Evolutionary conservation across 1,139 yeast genomes (phyloP).

Genomic region (Zygosaccharomyces sapae): DNA sequence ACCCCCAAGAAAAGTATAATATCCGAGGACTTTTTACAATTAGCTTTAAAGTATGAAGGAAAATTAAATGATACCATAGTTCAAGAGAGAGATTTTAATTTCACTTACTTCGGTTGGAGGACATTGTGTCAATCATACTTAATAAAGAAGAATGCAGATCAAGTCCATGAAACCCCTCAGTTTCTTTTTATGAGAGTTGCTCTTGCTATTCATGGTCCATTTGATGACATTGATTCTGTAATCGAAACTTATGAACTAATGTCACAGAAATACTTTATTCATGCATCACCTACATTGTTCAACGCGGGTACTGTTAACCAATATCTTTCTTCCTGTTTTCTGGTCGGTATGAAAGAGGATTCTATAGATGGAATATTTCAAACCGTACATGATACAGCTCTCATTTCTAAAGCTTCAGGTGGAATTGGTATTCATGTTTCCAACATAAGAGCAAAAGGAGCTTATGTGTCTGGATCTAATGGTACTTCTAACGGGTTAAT

Average conservation of each 20-base stretch:
- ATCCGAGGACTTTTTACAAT: constrained; percentile 58
- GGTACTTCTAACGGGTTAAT: constrained; percentile 88
- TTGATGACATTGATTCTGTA: constrained; percentile 58
- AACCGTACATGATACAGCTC: constrained; percentile 78
- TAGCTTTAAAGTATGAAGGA: constrained; percentile 57
- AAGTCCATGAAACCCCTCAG: constrained; percentile 84
- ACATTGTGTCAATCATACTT: constrained; percentile 81
- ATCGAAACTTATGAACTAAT: constrained; percentile 76
- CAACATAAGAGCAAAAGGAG: constrained; percentile 77
- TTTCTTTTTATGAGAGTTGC: constrained; percentile 87
- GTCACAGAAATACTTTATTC: constrained; percentile 80
- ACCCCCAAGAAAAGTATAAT: constrained; percentile 70
- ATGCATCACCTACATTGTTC: constrained; percentile 85
- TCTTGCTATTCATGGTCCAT: constrained; percentile 70
- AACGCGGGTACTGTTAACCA: constrained; percentile 85
- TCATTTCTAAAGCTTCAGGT: constrained; percentile 86
- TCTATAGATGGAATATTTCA: constrained; percentile 88
- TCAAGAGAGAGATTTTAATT: constrained; percentile 72
- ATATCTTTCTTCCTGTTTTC: constrained; percentile 83
- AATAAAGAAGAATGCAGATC: constrained; percentile 54
- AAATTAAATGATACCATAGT: constrained; percentile 71
- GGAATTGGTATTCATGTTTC: constrained; percentile 85
- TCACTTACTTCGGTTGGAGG: constrained; percentile 81
- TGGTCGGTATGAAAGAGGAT: constrained; percentile 81
- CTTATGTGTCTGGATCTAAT: constrained; percentile 82